Evolutionary conservation across 305 asterid genomes (phyloP), one percentile per base, ranked within the genome.

Genomic region (Nicotiana rustica): DNA sequence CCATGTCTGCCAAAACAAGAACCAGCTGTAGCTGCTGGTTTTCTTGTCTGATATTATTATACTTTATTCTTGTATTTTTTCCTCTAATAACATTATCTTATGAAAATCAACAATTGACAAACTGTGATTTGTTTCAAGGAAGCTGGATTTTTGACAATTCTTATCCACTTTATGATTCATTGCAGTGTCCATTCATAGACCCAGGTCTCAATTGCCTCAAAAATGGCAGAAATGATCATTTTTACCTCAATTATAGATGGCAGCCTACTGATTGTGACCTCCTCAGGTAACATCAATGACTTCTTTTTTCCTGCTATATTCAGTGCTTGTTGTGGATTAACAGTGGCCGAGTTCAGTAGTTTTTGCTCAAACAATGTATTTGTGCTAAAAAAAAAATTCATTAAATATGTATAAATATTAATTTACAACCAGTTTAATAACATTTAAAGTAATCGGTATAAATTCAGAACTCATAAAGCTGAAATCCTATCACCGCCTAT

Each of bases 241-340:
- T 64, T 64, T 94, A 91, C 65, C 89, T 90, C 61, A 83, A 85
- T 1, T 91, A 94, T 83, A 88, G 86, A 83, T 94, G 98, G 98
- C 83, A 88, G 21, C 98, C 98, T 21, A 66, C 81, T 65, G 79
- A 6, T 47, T 93, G 98, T 52, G 56, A 90, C 61, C 61, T 91
- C 64, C n/a, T 89, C 4, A 85, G 95, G 98, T 90, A 80, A 68
- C 6, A 19, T 3, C 17, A 56, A 13, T 18, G 4, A 1, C 67
- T 17, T 77, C 64, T 62, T n/a, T 77, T 1, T 31, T 31, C 33
- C 33, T 31, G 2, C 33, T 31, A 31, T 31, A 31, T 31, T 31
- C 33, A 31, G 33, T 31, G 33, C 33, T 31, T 31, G 33, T 31
- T 31, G 33, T 1, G 33, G 33, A 31, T 31, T 31, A 2, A 2